Base-by-base conservation (phyloP, 192 early-diverging fungal genomes). In the Rhizophagus prolifer region DNA sequence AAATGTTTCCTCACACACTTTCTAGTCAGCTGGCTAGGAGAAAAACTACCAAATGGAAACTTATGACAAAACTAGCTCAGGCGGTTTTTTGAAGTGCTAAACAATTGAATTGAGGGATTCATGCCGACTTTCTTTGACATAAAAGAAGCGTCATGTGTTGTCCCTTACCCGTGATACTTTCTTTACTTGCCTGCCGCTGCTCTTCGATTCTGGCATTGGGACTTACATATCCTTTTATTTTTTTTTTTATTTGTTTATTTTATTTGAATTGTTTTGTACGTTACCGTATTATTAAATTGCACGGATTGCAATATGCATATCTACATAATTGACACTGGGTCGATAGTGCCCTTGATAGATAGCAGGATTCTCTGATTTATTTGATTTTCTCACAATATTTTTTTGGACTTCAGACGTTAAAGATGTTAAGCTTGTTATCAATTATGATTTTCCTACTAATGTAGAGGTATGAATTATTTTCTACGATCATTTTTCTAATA, bases 341-440 rank as follows among this genome's bases (percentile, higher is more conserved):
- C 38, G n/a, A 41, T n/a, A 44, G 58, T 59, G 67, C 66, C 19
- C 31, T 44, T 58, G 38, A 19, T 7, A 5, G 28, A 21, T 75
- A 26, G 26, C 2, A 21, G 19, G 44, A 12, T 36, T 67, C 61
- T 54, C 2, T 69, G 34, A 19, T 64, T 74, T 69, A 58, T 66
- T 79, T 79, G 61, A 70, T 44, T 74, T 81, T 78, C 69, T 83
- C 75, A 78, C 81, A 65, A 79, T 54, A 38, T 81, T 79, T 71
- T 77, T 65, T 79, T 50, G 46, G 30, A 67, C 44, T 77, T 30
- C 83, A 92, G 93, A 94, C 84, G 89, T 94, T 84, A 95, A 95
- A 81, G 94, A 96, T 82, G 95, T 99, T 81, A 96, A 96, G 81
- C 94, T 92, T 83, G 97, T 99, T 19, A 95, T 99, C 86, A 99